Evolutionary conservation across 176 grass and related monocot genomes (phyloP).

Genomic region (Musa itinerans): DNA sequence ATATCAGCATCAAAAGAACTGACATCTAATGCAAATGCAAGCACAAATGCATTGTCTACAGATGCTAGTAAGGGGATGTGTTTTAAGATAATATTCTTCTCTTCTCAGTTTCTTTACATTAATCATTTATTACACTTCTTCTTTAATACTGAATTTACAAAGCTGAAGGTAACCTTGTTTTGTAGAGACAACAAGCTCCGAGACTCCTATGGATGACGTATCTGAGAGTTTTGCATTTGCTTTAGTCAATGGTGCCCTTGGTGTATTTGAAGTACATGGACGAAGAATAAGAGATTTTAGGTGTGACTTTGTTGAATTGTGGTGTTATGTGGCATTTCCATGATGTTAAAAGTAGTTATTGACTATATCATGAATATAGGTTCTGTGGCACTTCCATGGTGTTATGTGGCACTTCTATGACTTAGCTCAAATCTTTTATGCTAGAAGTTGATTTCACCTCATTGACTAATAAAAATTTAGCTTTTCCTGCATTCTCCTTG

Average conservation of each 20-base stretch:
- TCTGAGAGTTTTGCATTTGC: conserved; percentile 99
- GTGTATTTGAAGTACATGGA: conserved; percentile 97
- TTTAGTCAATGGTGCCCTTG: conserved; percentile 96
- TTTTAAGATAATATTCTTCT: neutral
- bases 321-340: conserved; percentile 18
- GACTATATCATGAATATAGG: no score
- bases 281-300: conserved; percentile 95
- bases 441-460: no score
- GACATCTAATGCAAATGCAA: conserved; percentile 36
- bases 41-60: conserved; percentile 19
- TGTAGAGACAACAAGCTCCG: conserved; percentile 54
- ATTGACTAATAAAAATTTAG: no score
- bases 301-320: conserved; percentile 32
- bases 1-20: conserved; percentile 46
- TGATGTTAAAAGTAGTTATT: neutral
- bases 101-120: neutral
- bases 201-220: conserved; percentile 61
- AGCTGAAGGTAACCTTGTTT: conserved; percentile 11
- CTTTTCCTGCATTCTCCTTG: no score
- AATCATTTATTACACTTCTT: neutral
- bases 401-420: no score
- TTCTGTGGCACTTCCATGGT: no score
- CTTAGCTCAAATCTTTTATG: no score
- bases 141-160: neutral
- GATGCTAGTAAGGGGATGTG: conserved; percentile 32